phyloP scores from a whole-genome alignment of 2,329 filamentous ascomycete species.

The Helminthosporium solani region DNA sequence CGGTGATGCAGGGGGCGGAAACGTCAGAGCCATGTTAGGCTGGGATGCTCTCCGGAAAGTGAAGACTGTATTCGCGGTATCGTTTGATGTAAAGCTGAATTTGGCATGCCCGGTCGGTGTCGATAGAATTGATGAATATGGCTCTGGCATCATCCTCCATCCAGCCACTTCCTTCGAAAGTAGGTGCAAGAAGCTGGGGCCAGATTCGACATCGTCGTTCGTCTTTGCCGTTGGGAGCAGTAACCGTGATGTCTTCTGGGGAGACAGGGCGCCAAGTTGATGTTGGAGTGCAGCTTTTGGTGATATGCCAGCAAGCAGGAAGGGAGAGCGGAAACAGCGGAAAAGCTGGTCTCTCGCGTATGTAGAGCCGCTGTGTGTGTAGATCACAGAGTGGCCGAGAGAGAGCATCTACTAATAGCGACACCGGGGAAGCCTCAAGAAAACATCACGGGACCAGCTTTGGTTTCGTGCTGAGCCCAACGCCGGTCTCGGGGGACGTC shows the following conservation, averaged over 20 bases:
- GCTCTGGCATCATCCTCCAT: constrained; percentile 30
- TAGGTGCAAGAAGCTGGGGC: constrained; percentile 15
- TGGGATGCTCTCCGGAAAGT: constrained; percentile 33
- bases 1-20: constrained; percentile 28
- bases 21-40: constrained; percentile 36
- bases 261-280: constrained; percentile 8
- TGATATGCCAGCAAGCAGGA: constrained; percentile 2
- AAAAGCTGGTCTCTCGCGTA: constrained; percentile 13
- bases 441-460: constrained; percentile 24
- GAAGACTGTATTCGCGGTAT: constrained; percentile 23
- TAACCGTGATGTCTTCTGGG: constrained; percentile 6
- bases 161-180: constrained; percentile 31
- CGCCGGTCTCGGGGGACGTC: constrained; percentile 6
- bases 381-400: constrained; percentile 7
- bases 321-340: constrained; percentile 16
- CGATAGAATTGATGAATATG: constrained; percentile 14
- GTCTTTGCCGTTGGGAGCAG: constrained; percentile 4
- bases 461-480: constrained; percentile 1
- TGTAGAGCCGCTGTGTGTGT: constrained; percentile 12
- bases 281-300: constrained; percentile 4
- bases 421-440: not conserved
- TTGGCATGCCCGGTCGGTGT: constrained; percentile 8
- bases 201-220: constrained; percentile 33
- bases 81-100: constrained; percentile 11
- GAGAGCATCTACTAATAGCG: constrained; percentile 7